Percentiles rank a stretch among this genome's conserved stretches.
Conservation (phyloP, 805 yeast species). For the Ogataea pini region DNA sequence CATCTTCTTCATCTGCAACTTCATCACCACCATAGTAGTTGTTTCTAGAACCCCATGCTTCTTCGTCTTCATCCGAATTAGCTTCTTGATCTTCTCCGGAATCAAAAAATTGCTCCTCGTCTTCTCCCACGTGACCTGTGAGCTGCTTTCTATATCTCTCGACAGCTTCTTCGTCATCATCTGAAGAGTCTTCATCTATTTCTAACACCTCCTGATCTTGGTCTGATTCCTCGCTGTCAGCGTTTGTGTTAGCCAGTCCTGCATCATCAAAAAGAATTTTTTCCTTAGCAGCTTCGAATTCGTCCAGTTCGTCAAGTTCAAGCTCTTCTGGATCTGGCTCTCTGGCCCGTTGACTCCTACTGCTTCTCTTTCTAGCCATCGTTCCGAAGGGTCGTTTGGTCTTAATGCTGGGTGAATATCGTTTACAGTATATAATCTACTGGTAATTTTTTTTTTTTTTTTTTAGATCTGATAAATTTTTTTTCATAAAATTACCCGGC, state of each 20-base stretch:
- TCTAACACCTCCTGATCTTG: conserved; percentile 37
- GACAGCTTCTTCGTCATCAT: conserved; percentile 44
- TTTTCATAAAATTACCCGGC: conserved; percentile 6
- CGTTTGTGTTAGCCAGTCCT: conserved; percentile 36
- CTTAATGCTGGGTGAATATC: no score
- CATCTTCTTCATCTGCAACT: conserved; percentile 72
- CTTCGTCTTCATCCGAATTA: conserved; percentile 34
- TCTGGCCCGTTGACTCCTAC: conserved; percentile 10
- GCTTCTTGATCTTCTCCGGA: conserved; percentile 36
- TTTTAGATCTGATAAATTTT: conserved; percentile 6
- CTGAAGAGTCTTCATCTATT: conserved; percentile 42
- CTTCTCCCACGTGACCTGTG: conserved; percentile 47
- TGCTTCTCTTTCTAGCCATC: conserved; percentile 17
- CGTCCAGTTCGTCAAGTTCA: conserved; percentile 68
- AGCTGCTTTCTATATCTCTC: conserved; percentile 37
- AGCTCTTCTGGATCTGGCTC: conserved; percentile 37
- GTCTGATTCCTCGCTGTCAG: conserved; percentile 36
- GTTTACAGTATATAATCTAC: not conserved
- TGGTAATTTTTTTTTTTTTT: not conserved
- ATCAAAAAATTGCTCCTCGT: conserved; percentile 46
- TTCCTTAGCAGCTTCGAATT: conserved; percentile 61
- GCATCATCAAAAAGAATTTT: conserved; percentile 58
- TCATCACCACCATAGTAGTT: conserved; percentile 66
- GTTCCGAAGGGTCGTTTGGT: no score
- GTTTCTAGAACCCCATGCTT: conserved; percentile 45